Base-by-base conservation (phyloP, 1,284 basidiomycete species). In the Ceraceosorus guamensis region DNA sequence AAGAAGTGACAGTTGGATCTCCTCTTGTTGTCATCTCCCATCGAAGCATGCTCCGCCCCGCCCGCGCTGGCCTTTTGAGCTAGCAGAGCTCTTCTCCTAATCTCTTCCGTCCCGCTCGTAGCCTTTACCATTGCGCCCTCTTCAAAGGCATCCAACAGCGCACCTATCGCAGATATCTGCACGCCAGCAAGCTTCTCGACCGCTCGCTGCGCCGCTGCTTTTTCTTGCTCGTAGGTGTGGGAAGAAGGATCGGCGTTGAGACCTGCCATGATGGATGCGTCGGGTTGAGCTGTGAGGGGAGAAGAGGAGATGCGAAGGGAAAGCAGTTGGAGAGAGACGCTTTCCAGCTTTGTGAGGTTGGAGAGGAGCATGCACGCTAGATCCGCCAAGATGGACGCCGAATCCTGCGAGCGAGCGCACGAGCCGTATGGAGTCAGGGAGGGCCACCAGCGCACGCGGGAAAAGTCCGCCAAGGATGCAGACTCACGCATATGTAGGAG, bases 311-410 rank as follows among this genome's bases (percentile, higher is more conserved):
- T 67, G 37, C 64, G 83, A 35, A 92, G 79, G 2, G 81, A 80
- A 3, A 92, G 79, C 8, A 96, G 78, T 1, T 81, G 77, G 3
- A 84, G 79, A 61, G 87, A 86, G 50, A 88, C 82, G 0, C 82
- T 79, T 4, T 89, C 82, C 52, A 89, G 85, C 11, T 88, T 84
- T 13, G 91, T 90, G 46, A 97, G 80, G 78, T 99, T 99, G 16
- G 92, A 96, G 5, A 98, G 82, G 1, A 98, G 82, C 95, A 99
- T 98, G 34, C 89, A 85, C 1, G 91, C 91, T 8, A 97, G 83
- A 79, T 97, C 93, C 34, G 91, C 90, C 16, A 96, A 84, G 53
- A 89, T 84, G 4, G 92, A 87, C 61, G 87, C 84, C 5, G 88
- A 86, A 77, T 93, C 87, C n/a, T n/a, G n/a, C n/a, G n/a, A n/a